Evolutionary conservation across 192 early-diverging fungal species (phyloP).

Genomic region (Chytriomyces hyalinus): DNA sequence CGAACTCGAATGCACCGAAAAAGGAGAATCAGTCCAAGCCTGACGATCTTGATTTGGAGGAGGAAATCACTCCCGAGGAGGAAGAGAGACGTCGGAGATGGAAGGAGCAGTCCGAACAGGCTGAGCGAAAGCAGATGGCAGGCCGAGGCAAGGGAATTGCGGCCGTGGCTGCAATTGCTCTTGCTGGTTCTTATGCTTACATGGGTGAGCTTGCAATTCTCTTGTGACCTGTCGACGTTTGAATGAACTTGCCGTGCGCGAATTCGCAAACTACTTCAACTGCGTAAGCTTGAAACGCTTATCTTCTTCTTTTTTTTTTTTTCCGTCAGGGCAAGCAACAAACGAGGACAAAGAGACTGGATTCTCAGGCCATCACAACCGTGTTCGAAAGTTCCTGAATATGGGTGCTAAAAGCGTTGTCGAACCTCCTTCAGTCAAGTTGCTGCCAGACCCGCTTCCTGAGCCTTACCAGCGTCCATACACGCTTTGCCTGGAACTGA

Average conservation of each 20-base stretch:
- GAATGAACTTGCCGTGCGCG: no score
- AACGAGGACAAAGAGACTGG: constrained; percentile 37
- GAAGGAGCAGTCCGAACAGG: constrained; percentile 44
- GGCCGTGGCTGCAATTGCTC: not conserved
- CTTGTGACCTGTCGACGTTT: no score
- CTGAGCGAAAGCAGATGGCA: constrained; percentile 44
- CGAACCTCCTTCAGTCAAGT: constrained; percentile 63
- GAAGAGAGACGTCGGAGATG: constrained; percentile 44
- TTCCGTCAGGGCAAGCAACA: constrained; percentile 33
- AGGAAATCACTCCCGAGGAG: constrained; percentile 43
- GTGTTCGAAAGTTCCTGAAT: constrained; percentile 44
- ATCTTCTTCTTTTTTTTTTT: no score
- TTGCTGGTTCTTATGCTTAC: constrained; percentile 34
- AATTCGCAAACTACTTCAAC: no score
- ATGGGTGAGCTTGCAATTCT: constrained; percentile 29
- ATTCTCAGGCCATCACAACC: constrained; percentile 42
- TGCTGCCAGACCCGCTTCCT: constrained; percentile 89
- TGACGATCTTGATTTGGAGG: constrained; percentile 17
- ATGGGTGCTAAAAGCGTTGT: constrained; percentile 29
- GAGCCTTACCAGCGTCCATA: constrained; percentile 84
- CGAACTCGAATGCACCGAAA: not conserved
- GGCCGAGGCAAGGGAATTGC: constrained; percentile 22
- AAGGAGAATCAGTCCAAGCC: not conserved
- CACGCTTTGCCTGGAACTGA: constrained; percentile 94
- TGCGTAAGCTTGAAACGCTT: no score